Evolutionary conservation across 1,284 basidiomycete species (phyloP), one percentile per base, ranked within the genome.

Genomic region (Irpex lacteus): DNA sequence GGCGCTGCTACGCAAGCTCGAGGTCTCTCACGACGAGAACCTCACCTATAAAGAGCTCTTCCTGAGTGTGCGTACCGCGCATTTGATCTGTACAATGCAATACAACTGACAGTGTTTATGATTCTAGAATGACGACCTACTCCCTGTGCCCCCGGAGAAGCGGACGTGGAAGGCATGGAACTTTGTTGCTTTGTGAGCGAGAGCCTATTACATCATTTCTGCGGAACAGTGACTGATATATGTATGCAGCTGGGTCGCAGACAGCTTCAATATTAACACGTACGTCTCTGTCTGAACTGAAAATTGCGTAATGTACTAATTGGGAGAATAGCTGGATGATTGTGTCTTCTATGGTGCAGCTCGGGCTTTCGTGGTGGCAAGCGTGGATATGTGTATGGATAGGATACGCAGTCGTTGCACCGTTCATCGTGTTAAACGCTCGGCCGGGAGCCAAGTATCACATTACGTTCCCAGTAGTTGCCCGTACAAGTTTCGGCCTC

Each of bases 331-430:
- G 87, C 67, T 90, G 87, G 88, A 88, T 89, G 87, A 90, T 90
- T 66, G 87, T 82, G 0, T 89, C 87, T 15, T 88, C 88, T 5
- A 91, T 93, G 89, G 86, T 90, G 53, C 84, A 87, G 63, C 77
- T 87, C 8, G 90, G 90, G 2, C 80, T 94, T 26, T 88, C 86
- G 0, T 94, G 91, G 91, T 94, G 90, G 90, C 90, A 92, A 73
- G 87, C 90, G 9, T 91, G 89, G 89, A 80, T 91, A 49, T 86
- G 88, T 70, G 89, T 92, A 15, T 91, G 88, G 83, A 72, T 94
- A 59, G 92, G 92, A 1, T 95, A 94, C 73, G 80, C 82, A 0
- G 72, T 90, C 56, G 87, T 89, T 19, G 88, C 89, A 0, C 86
- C 87, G 0, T 89, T 96, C 75, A 84, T 95, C 64, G 89, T 90